Percentiles rank a stretch among this genome's conserved stretches.
Conservation (phyloP, 2,329 filamentous ascomycete species). For the Herpotrichia juniperi region DNA sequence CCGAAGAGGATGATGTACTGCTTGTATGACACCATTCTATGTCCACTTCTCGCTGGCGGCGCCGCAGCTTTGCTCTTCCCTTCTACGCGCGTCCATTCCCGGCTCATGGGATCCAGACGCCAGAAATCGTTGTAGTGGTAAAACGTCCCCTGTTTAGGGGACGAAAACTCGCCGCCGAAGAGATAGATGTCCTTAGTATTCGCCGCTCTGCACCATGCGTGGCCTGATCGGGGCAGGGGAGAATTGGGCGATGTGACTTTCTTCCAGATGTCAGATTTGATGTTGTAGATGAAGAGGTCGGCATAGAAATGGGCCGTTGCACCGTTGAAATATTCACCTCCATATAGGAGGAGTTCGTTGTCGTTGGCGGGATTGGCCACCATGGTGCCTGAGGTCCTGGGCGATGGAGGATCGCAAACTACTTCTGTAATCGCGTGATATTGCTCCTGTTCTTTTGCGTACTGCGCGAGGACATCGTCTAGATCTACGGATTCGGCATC, state of each 20-base stretch:
- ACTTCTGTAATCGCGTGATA: constrained; percentile 93
- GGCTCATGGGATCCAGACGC: constrained; percentile 79
- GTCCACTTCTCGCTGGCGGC: constrained; percentile 85
- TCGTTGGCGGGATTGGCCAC: constrained; percentile 84
- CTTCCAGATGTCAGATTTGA: constrained; percentile 88
- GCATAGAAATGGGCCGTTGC: constrained; percentile 77
- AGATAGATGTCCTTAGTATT: constrained; percentile 87
- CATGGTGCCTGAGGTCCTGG: constrained; percentile 80
- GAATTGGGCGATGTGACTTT: constrained; percentile 89
- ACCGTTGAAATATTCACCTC: constrained; percentile 95
- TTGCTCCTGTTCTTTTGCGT: constrained; percentile 87
- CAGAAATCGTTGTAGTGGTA: constrained; percentile 99
- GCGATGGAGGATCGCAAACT: constrained; percentile 72
- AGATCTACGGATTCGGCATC: constrained; percentile 93
- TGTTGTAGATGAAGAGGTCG: constrained; percentile 72
- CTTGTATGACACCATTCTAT: constrained; percentile 96
- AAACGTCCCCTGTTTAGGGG: constrained; percentile 96
- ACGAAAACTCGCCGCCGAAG: constrained; percentile 96
- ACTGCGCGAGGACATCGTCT: constrained; percentile 90
- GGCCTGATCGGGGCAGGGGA: constrained; percentile 86
- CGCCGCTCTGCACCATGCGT: constrained; percentile 91
- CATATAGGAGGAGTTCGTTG: constrained; percentile 89
- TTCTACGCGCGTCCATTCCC: constrained; percentile 93
- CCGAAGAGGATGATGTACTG: constrained; percentile 96
- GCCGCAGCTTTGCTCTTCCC: constrained; percentile 77